These are phyloP conservation scores for Coprinopsis sp. DNA, from an alignment of 768 basidiomycete species.

Conservation along the genomic window DNA sequence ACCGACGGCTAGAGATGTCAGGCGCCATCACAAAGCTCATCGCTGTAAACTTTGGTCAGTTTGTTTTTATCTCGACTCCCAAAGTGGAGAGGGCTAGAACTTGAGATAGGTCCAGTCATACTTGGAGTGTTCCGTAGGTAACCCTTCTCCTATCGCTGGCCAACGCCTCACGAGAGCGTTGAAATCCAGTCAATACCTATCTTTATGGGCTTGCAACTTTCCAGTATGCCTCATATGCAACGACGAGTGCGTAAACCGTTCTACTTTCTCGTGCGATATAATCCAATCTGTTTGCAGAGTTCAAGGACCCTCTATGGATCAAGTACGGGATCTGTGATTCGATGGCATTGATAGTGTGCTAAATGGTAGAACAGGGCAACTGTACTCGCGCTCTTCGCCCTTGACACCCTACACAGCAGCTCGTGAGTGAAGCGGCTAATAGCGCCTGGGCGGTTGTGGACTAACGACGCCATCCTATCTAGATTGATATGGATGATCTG, in stretches of 20 bases:
- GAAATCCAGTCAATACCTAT: constrained; percentile 17
- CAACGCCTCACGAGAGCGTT: not conserved
- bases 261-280: not conserved
- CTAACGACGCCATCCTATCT: constrained; percentile 16
- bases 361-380: constrained; percentile 17
- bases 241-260: constrained; percentile 17
- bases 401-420: constrained; percentile 32
- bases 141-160: not conserved
- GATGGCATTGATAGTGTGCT: not conserved
- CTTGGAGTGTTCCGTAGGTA: constrained; percentile 28
- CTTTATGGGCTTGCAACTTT: constrained; percentile 31
- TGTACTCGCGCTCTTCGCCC: constrained; percentile 26
- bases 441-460: not conserved
- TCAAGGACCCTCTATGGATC: constrained; percentile 33
- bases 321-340: constrained; percentile 18
- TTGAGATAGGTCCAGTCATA: constrained; percentile 27
- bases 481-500: constrained; percentile 22
- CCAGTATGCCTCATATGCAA: constrained; percentile 30
- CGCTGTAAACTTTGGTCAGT: constrained; percentile 3
- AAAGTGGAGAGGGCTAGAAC: no score
- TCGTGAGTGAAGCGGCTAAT: constrained; percentile 21
- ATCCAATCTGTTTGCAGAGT: constrained; percentile 21
- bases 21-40: not conserved
- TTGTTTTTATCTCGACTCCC: not conserved
- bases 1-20: no score